Evolutionary conservation across 1,284 basidiomycete species (phyloP).

Genomic region (Heterobasidion parviporum): DNA sequence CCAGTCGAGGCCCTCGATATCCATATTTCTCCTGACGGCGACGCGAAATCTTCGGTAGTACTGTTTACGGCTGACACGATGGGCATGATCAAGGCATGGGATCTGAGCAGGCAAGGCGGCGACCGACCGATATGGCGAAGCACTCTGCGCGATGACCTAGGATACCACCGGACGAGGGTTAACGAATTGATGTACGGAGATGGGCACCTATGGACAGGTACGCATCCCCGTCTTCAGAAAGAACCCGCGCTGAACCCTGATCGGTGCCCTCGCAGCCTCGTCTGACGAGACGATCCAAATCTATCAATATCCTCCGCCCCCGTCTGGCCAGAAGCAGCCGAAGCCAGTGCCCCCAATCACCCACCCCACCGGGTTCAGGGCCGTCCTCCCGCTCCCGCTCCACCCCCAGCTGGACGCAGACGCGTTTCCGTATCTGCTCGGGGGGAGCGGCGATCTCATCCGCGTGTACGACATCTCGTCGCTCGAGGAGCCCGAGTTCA

Average conservation of each 20-base stretch:
- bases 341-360: slow-evolving; percentile 42
- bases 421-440: slow-evolving; percentile 54
- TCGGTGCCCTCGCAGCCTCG: slow-evolving; percentile 48
- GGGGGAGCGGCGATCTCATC: slow-evolving; percentile 77
- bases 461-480: slow-evolving; percentile 64
- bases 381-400: slow-evolving; percentile 60
- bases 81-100: slow-evolving; percentile 75
- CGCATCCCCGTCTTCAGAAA: slow-evolving; percentile 10
- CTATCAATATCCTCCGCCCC: slow-evolving; percentile 25
- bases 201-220: slow-evolving; percentile 82
- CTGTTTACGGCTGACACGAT: slow-evolving; percentile 83
- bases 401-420: slow-evolving; percentile 40
- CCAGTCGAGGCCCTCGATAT: slow-evolving; percentile 62
- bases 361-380: slow-evolving; percentile 64
- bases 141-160: slow-evolving; percentile 48
- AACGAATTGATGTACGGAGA: slow-evolving; percentile 61
- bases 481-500: slow-evolving; percentile 54
- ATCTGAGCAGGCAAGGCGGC: slow-evolving; percentile 36
- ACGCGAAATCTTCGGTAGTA: slow-evolving; percentile 13
- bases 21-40: slow-evolving; percentile 29
- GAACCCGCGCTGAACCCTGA: background rate
- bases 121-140: slow-evolving; percentile 39
- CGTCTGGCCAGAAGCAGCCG: slow-evolving; percentile 24
- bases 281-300: slow-evolving; percentile 78
- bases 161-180: slow-evolving; percentile 73